Conservation (phyloP, 1,139 yeast genomes). For the Hyphopichia khmerensis region DNA sequence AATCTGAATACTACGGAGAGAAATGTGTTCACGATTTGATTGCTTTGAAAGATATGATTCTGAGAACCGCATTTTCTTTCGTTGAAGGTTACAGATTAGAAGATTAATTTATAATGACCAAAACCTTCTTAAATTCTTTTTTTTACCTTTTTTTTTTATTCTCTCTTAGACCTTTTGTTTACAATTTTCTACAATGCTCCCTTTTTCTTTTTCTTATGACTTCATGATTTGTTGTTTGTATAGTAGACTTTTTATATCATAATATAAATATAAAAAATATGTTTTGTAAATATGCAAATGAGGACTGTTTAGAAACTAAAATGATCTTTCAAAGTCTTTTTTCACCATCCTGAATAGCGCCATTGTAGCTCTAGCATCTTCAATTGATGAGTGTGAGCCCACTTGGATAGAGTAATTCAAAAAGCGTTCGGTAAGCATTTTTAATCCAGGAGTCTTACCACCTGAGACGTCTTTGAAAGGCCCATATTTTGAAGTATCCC, state of each 20-base stretch:
- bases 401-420: slow-evolving; percentile 65
- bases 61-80: slow-evolving; percentile 38
- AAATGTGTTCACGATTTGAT: slow-evolving; percentile 19
- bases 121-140: background rate
- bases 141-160: background rate
- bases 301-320: background rate
- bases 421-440: slow-evolving; percentile 58
- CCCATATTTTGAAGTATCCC: slow-evolving; percentile 72
- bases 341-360: slow-evolving; percentile 62
- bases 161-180: too few relatives aligned
- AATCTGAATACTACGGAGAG: slow-evolving; percentile 11
- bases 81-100: slow-evolving; percentile 40
- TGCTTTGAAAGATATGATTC: slow-evolving; percentile 34
- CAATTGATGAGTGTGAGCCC: slow-evolving; percentile 83
- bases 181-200: background rate
- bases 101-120: slow-evolving; percentile 16
- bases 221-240: slow-evolving; percentile 1
- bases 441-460: slow-evolving; percentile 74
- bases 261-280: too few relatives aligned
- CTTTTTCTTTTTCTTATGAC: background rate
- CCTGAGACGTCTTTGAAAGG: slow-evolving; percentile 58
- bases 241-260: background rate
- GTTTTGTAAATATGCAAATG: too few relatives aligned
- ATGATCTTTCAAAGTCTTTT: slow-evolving; percentile 53
- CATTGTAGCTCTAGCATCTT: slow-evolving; percentile 91